Evolutionary conservation across 108 stramenopile genomes (phyloP).

Genomic region (Nitzschia sp.): DNA sequence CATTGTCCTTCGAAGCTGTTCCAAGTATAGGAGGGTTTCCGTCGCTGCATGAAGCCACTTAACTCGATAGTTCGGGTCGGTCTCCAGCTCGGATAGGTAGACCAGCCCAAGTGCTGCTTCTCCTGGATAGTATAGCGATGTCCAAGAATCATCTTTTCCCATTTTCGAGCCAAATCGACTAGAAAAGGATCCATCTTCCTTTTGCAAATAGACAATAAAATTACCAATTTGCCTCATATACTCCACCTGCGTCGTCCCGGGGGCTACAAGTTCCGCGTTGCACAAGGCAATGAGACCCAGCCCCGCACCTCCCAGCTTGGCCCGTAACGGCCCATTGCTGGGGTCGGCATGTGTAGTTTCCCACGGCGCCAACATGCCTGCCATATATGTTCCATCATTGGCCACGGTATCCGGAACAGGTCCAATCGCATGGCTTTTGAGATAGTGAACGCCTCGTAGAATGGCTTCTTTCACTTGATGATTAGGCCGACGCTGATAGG

Average conservation of each 20-base stretch:
- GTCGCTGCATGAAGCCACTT: conserved; percentile 28
- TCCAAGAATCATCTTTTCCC: conserved; percentile 23
- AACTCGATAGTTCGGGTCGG: conserved; percentile 13
- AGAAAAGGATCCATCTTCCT: conserved; percentile 21
- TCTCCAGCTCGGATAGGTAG: conserved; percentile 20
- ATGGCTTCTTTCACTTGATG: conserved; percentile 17
- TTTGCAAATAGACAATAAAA: conserved; percentile 35
- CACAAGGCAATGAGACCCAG: conserved; percentile 30
- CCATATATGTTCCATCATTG: neutral
- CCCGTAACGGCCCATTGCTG: neutral
- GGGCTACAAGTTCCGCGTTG: conserved; percentile 11
- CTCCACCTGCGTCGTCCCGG: conserved; percentile 3
- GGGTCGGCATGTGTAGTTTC: conserved; percentile 3
- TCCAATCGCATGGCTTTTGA: conserved; percentile 18
- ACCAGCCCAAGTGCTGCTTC: conserved; percentile 37
- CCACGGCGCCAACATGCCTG: conserved; percentile 27
- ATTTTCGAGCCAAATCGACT: conserved; percentile 7
- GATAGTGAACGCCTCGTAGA: conserved; percentile 11
- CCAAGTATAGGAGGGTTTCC: conserved; percentile 28
- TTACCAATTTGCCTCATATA: conserved; percentile 26
- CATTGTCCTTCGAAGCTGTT: conserved; percentile 14
- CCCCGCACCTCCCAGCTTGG: conserved; percentile 39
- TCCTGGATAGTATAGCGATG: conserved; percentile 41
- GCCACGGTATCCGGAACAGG: conserved; percentile 13
- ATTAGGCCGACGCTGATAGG: conserved; percentile 15